These are phyloP conservation scores for Linnemannia schmuckeri DNA, from an alignment of 192 early-diverging fungal species.

Conservation along the genomic window DNA sequence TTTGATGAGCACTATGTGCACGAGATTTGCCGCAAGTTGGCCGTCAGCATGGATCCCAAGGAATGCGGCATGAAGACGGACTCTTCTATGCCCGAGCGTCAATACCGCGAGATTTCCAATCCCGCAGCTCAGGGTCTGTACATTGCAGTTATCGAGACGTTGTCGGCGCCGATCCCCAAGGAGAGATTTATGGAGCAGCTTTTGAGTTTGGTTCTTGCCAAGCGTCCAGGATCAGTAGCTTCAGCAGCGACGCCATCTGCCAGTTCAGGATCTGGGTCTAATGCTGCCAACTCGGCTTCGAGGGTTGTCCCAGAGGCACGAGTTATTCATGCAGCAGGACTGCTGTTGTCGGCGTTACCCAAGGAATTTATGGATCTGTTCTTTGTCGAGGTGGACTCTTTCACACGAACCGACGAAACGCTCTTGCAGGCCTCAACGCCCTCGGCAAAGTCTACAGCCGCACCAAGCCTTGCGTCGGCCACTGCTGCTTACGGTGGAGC, in stretches of 20 bases:
- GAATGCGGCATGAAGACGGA: constrained; percentile 65
- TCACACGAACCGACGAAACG: constrained; percentile 38
- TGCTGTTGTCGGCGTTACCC: constrained; percentile 65
- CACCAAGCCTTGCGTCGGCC: constrained; percentile 1
- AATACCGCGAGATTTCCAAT: constrained; percentile 73
- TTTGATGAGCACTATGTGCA: constrained; percentile 68
- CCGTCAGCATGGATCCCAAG: constrained; percentile 63
- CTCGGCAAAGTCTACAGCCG: constrained; percentile 3
- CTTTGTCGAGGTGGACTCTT: constrained; percentile 48
- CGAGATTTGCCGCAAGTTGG: constrained; percentile 64
- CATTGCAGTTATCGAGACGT: constrained; percentile 63
- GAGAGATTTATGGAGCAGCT: constrained; percentile 57
- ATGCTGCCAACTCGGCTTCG: constrained; percentile 11
- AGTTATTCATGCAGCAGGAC: constrained; percentile 64
- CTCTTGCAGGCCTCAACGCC: constrained; percentile 39
- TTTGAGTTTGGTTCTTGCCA: constrained; percentile 58
- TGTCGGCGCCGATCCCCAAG: constrained; percentile 58
- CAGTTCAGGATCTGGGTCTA: constrained; percentile 36
- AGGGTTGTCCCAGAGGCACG: constrained; percentile 50
- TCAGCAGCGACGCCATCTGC: constrained; percentile 57
- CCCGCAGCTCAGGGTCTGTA: constrained; percentile 70
- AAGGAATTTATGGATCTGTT: constrained; percentile 52
- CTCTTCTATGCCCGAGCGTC: constrained; percentile 64
- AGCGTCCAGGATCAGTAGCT: constrained; percentile 27
- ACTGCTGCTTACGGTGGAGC: constrained; percentile 33